Percentiles rank a stretch among this genome's conserved stretches.
Evolutionary conservation across 148 eudicot genomes (phyloP).

Genomic region (Arctostaphylos glauca): DNA sequence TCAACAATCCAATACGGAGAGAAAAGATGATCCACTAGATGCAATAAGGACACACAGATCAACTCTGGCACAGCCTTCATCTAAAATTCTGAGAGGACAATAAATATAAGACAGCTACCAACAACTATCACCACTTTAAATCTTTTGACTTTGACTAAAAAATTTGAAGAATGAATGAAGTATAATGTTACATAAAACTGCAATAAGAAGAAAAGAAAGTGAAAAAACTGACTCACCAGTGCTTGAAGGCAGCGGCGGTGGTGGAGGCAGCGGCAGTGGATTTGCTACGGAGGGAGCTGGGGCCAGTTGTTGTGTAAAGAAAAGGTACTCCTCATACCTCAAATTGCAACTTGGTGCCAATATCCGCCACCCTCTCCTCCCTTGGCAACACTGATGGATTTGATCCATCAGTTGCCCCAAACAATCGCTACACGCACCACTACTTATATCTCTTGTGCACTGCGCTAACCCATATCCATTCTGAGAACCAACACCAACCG

Average conservation of each 20-base stretch:
- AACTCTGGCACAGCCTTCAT: not conserved
- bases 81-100: not conserved
- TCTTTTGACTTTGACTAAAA: not conserved
- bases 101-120: not conserved
- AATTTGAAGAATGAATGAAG: not conserved
- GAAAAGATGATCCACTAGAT: not conserved
- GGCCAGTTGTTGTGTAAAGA: not conserved
- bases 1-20: not conserved
- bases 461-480: not conserved
- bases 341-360: not conserved
- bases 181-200: not conserved
- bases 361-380: not conserved
- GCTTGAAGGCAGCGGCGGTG: not conserved
- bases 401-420: not conserved
- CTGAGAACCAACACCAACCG: not conserved
- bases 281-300: not conserved
- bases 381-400: not conserved
- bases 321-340: slow-evolving; percentile 12
- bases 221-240: not conserved
- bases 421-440: not conserved
- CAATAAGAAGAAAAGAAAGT: not conserved
- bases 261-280: not conserved
- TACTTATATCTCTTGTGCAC: not conserved
- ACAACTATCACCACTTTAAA: not conserved
- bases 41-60: not conserved